Percentiles rank a stretch among this genome's conserved stretches.
These are phyloP conservation scores for Nephelium lappaceum DNA, from an alignment of 345 rosid genomes.

Conservation along the genomic window DNA sequence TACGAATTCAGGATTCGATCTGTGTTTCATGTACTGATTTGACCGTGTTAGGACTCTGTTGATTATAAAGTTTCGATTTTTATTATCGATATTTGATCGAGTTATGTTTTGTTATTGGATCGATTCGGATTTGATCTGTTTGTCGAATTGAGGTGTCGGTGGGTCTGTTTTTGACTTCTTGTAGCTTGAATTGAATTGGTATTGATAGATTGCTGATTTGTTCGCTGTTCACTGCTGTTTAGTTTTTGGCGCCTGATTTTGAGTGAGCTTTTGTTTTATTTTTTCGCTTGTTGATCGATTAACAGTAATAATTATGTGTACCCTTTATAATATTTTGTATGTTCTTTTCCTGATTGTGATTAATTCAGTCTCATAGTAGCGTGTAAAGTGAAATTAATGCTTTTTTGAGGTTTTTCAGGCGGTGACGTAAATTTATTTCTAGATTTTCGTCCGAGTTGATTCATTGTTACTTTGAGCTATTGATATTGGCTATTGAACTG, in stretches of 20 bases:
- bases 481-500: neutral
- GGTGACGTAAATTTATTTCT: too few relatives aligned
- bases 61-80: neutral
- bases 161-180: neutral
- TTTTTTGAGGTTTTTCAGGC: too few relatives aligned
- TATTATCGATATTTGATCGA: slow-evolving; percentile 8
- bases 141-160: neutral
- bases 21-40: neutral
- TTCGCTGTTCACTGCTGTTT: neutral
- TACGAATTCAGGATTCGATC: slow-evolving; percentile 22
- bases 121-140: slow-evolving; percentile 27
- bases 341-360: neutral
- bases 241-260: neutral
- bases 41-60: neutral
- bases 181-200: neutral
- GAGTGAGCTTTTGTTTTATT: neutral
- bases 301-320: neutral
- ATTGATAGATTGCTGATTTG: neutral
- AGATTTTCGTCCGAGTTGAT: neutral
- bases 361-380: neutral
- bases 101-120: slow-evolving; percentile 9
- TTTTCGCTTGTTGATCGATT: neutral
- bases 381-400: neutral
- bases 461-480: neutral
- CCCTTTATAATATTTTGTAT: neutral